These are phyloP conservation scores for Trypanosoma theileri DNA, from an alignment of 208 protist genomes.

Conservation along the genomic window DNA sequence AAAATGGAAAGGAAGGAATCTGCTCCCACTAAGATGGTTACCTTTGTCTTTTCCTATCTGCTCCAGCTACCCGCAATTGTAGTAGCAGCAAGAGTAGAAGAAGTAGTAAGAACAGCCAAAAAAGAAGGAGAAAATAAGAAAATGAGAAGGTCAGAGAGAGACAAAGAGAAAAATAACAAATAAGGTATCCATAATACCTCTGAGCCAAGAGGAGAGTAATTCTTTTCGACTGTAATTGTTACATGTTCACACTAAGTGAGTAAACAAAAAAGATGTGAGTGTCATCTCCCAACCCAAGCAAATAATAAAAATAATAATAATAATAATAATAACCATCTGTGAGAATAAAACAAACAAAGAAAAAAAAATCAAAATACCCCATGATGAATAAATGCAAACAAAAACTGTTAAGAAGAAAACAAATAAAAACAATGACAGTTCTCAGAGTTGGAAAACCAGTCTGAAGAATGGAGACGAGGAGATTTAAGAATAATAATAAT, in stretches of 20 bases:
- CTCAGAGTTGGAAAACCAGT: not conserved
- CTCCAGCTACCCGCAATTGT: too few species aligned
- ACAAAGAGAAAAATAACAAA: conserved; percentile 17
- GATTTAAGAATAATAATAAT: not conserved
- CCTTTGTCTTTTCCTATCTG: too few species aligned
- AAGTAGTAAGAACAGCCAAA: not conserved
- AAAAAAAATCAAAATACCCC: too few species aligned
- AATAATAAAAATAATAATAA: conserved; percentile 13
- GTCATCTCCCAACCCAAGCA: not conserved
- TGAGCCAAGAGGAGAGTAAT: too few species aligned
- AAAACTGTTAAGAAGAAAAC: too few species aligned
- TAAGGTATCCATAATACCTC: not conserved
- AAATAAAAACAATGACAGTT: too few species aligned
- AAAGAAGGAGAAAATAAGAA: conserved; percentile 19
- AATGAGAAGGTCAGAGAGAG: not conserved
- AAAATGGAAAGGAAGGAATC: not conserved
- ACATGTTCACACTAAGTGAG: too few species aligned
- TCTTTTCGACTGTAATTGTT: too few species aligned
- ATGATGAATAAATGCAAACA: too few species aligned
- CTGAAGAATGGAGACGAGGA: not conserved
- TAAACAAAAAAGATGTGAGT: conserved; percentile 8
- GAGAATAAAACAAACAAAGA: too few species aligned
- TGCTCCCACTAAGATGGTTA: too few species aligned
- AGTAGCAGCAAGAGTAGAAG: too few species aligned
- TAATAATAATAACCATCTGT: not conserved